A percentile compares a stretch with the other conserved stretches of the same genome.
Conservation (phyloP, 2,329 filamentous ascomycete genomes). For the Talaromyces piceae region DNA sequence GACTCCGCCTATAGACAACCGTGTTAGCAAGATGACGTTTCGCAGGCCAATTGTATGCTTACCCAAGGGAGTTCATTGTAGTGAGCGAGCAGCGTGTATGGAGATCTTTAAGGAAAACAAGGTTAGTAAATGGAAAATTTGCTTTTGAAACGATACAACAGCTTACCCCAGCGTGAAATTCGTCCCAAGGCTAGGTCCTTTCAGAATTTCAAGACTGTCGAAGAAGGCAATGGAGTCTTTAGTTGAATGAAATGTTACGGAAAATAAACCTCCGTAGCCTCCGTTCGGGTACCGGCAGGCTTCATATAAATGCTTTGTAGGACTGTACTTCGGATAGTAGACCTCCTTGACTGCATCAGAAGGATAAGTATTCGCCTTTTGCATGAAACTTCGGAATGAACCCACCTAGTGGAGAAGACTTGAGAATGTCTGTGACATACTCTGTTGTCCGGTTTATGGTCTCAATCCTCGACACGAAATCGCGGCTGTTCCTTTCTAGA, state of each 20-base stretch:
- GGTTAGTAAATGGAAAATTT: constrained; percentile 1
- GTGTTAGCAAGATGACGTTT: neutral
- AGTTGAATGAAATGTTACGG: constrained; percentile 66
- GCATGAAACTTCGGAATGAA: neutral
- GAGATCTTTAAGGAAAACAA: constrained; percentile 52
- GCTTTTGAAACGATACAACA: constrained; percentile 4
- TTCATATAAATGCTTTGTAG: constrained; percentile 68
- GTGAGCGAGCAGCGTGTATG: constrained; percentile 87
- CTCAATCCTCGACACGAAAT: constrained; percentile 75
- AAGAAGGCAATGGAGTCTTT: constrained; percentile 73
- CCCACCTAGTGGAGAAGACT: constrained; percentile 46
- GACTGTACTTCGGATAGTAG: constrained; percentile 77
- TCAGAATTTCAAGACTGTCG: constrained; percentile 77
- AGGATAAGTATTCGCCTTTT: neutral
- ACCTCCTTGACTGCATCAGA: constrained; percentile 59
- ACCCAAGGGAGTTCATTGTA: constrained; percentile 88
- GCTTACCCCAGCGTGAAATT: constrained; percentile 85
- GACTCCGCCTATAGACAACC: constrained; percentile 51
- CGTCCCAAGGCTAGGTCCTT: constrained; percentile 89
- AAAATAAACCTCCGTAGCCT: constrained; percentile 85
- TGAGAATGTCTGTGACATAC: constrained; percentile 66
- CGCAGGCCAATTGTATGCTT: constrained; percentile 18
- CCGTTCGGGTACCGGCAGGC: constrained; percentile 63
- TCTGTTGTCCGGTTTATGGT: constrained; percentile 83
- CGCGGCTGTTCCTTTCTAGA: constrained; percentile 90